Base-by-base conservation (phyloP, 768 basidiomycete species). In the Rhizopogon rudus region DNA sequence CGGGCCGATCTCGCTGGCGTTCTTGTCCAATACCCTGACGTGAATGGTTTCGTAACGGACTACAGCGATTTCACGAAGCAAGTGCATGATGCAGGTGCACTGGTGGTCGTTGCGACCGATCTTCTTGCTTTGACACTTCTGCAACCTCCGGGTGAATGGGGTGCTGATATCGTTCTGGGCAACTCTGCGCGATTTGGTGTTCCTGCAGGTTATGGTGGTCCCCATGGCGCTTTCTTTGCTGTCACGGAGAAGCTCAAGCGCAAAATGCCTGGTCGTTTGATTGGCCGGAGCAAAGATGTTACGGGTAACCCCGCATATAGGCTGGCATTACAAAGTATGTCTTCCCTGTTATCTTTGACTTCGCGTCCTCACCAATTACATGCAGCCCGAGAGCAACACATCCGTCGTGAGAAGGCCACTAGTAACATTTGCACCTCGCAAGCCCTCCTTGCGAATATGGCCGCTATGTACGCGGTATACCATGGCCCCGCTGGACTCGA, bases 351-450 rank as follows among this genome's bases (percentile, higher is more conserved):
- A 44, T 41, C 46, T 17, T 51, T 17, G 25, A 42, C 56, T 51
- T 66, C 20, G 61, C 52, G 8, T 35, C 16, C 20, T 39, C 9
- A 44, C 46, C 16, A 56, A 53, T 51, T 6, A 22, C 40, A 28
- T 43, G 17, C 56, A 96, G 93, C 95, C 55, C 90, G 94, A 28
- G 93, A 97, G 68, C 95, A 96, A 71, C 94, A 97, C 65, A 97
- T 98, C 60, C 88, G 96, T 56, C 89, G 96, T 20, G 96, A 99
- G 70, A 98, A 94, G 75, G 96, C 97, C 0, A 99, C 97, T 4
- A 94, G 91, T 66, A 98, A 98, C 67, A 97, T 99, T 56, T 99
- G 97, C 68, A 99, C 97, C 6, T 92, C 91, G 61, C 95, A 99
- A 73, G 97, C 93, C 0, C 83, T 99, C 16, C 88, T 99, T 28